phyloP scores from a whole-genome alignment of 345 rosid genomes.

The Populus ilicifolia region DNA sequence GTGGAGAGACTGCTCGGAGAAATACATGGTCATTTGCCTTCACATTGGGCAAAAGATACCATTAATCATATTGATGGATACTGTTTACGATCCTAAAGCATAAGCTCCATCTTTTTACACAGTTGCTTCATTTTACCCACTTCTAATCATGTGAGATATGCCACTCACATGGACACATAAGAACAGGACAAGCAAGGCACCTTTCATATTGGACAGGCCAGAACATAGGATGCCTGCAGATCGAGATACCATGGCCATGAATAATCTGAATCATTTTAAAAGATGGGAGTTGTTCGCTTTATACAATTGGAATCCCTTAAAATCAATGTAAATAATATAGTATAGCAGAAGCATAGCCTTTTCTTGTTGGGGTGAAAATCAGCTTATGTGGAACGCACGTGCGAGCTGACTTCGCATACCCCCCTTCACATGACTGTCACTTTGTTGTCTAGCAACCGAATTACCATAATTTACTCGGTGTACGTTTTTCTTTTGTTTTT shows the following conservation, averaged over 20 bases:
- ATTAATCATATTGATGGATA: too few species aligned
- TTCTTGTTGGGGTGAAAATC: neutral
- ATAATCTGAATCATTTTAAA: neutral
- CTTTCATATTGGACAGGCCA: neutral
- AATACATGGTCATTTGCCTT: too few species aligned
- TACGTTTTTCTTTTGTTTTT: neutral
- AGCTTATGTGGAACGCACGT: slow-evolving; percentile 7
- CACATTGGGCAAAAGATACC: too few species aligned
- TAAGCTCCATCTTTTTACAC: too few species aligned
- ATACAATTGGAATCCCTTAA: neutral
- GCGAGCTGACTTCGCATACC: neutral
- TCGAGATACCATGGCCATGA: neutral
- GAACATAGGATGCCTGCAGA: neutral
- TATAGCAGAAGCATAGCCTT: neutral
- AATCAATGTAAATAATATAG: neutral
- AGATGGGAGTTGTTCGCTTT: neutral
- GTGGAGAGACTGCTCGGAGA: too few species aligned
- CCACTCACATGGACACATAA: too few species aligned
- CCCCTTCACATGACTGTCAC: neutral
- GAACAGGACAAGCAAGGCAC: neutral
- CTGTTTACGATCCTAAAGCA: too few species aligned
- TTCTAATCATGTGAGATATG: too few species aligned
- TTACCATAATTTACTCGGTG: neutral
- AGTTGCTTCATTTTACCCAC: too few species aligned
- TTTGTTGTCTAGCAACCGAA: neutral